Evolutionary conservation across 1,284 basidiomycete genomes (phyloP).

Genomic region (Leccinum glutinopallens): DNA sequence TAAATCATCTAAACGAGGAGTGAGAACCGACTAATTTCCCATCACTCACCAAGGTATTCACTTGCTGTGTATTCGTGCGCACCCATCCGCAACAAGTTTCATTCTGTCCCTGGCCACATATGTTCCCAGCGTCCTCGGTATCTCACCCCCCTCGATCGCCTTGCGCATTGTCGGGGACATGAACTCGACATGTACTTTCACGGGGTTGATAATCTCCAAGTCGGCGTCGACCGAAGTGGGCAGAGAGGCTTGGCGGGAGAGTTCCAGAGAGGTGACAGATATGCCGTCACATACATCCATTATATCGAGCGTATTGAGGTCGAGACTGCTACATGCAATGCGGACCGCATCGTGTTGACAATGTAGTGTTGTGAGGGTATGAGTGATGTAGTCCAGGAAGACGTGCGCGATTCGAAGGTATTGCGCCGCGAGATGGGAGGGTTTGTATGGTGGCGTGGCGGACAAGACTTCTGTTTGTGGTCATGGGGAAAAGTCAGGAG

Average conservation of each 20-base stretch:
- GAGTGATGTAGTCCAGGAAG: conserved; percentile 61
- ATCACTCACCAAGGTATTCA: conserved; percentile 8
- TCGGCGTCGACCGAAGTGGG: conserved; percentile 67
- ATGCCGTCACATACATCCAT: conserved; percentile 71
- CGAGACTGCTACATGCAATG: conserved; percentile 68
- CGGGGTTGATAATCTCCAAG: conserved; percentile 63
- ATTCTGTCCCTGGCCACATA: conserved; percentile 80
- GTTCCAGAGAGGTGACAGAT: conserved; percentile 54
- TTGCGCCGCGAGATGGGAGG: conserved; percentile 62
- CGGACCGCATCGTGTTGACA: conserved; percentile 66
- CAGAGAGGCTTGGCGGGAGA: conserved; percentile 62
- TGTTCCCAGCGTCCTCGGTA: conserved; percentile 70
- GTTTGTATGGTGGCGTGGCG: conserved; percentile 71
- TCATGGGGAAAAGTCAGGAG: conserved; percentile 5
- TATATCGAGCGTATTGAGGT: conserved; percentile 68
- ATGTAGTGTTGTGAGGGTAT: conserved; percentile 51
- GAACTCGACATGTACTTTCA: conserved; percentile 73
- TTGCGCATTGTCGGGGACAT: conserved; percentile 63
- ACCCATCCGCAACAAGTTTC: conserved; percentile 75
- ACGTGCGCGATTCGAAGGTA: conserved; percentile 62
- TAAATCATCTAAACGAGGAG: conserved; percentile 52
- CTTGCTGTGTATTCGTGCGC: conserved; percentile 69
- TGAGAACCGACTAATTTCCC: background rate
- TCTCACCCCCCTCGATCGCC: conserved; percentile 69
- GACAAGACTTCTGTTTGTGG: conserved; percentile 53